These are phyloP conservation scores for Speleostelium caveatum DNA, from an alignment of 78 protist species.

Conservation along the genomic window DNA sequence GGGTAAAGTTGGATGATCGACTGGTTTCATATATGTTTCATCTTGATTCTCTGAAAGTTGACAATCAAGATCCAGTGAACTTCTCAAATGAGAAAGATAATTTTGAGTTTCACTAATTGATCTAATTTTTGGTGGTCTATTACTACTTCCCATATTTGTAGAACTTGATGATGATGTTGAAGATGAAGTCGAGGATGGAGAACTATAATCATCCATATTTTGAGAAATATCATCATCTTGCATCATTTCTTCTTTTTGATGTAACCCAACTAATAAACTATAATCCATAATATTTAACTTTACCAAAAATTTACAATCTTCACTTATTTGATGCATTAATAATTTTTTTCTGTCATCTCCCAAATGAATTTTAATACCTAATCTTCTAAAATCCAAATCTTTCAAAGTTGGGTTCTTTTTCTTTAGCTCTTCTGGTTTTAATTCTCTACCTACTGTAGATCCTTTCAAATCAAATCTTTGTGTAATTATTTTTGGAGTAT, in stretches of 20 bases:
- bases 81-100: slow-evolving; percentile 3
- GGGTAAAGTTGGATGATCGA: slow-evolving; percentile 11
- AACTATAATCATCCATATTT: neutral
- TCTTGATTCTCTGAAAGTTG: neutral
- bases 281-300: slow-evolving; percentile 92
- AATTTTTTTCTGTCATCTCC: slow-evolving; percentile 65
- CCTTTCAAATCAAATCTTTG: slow-evolving; percentile 94
- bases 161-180: neutral
- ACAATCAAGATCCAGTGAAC: neutral
- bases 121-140: neutral
- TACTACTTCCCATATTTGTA: neutral
- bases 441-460: slow-evolving; percentile 72
- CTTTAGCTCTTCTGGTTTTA: slow-evolving; percentile 51
- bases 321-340: slow-evolving; percentile 70
- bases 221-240: neutral
- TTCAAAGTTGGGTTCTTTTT: slow-evolving; percentile 70
- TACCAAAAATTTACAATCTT: slow-evolving; percentile 79
- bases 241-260: neutral
- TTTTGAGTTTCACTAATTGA: slow-evolving; percentile 71
- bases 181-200: neutral
- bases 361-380: slow-evolving; percentile 40
- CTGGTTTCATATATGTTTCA: slow-evolving; percentile 48
- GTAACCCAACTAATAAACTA: slow-evolving; percentile 79
- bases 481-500: slow-evolving; percentile 78
- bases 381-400: slow-evolving; percentile 74